Evolutionary conservation across 371 early-diverging fungal genomes (phyloP).

Genomic region (Syncephalastrum contaminatum): DNA sequence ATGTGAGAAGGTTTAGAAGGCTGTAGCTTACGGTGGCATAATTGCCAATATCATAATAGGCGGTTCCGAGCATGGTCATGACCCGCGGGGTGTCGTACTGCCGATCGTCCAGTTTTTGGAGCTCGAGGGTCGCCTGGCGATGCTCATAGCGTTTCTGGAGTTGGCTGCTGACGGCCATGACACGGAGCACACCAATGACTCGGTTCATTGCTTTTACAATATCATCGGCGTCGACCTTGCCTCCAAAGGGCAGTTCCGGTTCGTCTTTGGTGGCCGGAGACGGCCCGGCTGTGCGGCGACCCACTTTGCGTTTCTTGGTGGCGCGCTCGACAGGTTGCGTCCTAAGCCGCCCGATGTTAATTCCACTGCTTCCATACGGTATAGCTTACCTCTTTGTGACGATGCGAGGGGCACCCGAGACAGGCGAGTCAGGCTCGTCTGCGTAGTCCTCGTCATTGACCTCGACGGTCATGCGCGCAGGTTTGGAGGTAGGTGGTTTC

Average conservation of each 20-base stretch:
- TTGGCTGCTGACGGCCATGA: slow-evolving; percentile 32
- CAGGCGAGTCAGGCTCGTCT: background rate
- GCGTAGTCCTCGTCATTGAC: slow-evolving; percentile 4
- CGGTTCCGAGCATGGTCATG: slow-evolving; percentile 32
- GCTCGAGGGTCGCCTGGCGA: slow-evolving; percentile 22
- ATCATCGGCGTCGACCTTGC: background rate
- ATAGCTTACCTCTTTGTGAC: too few relatives aligned
- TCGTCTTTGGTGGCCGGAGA: background rate
- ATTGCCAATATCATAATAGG: slow-evolving; percentile 40
- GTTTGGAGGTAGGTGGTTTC: slow-evolving; percentile 27
- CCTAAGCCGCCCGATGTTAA: too few relatives aligned
- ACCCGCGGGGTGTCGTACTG: slow-evolving; percentile 46
- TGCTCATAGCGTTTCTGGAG: slow-evolving; percentile 33
- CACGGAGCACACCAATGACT: slow-evolving; percentile 23
- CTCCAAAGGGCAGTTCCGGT: slow-evolving; percentile 3
- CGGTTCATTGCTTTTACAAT: slow-evolving; percentile 34
- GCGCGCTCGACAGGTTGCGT: background rate
- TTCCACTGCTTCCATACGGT: too few relatives aligned
- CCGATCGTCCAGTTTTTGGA: slow-evolving; percentile 36
- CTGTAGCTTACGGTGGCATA: slow-evolving; percentile 20
- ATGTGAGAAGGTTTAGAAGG: background rate
- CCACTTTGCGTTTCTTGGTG: background rate
- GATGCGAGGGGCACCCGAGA: too few relatives aligned
- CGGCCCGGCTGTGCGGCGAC: too few relatives aligned
- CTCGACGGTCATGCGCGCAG: slow-evolving; percentile 18